phyloP scores from a whole-genome alignment of 176 grass and related monocot genomes.

The Oryza punctata region DNA sequence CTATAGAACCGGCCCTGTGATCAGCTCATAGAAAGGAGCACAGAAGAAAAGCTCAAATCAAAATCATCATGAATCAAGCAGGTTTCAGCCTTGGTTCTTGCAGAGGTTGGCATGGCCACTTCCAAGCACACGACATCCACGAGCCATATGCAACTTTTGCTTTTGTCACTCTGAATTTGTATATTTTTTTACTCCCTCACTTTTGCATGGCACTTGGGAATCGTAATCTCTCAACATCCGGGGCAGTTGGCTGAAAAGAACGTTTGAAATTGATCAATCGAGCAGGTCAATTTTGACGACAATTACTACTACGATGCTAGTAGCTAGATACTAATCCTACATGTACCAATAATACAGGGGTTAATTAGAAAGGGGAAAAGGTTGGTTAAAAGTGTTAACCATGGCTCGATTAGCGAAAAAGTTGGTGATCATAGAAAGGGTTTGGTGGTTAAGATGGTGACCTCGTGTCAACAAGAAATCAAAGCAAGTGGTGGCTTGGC shows the following conservation, averaged over 20 bases:
- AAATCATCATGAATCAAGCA: background rate
- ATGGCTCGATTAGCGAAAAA: background rate
- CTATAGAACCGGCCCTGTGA: too few relatives aligned
- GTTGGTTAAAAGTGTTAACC: constrained; percentile 9
- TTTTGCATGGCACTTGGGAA: background rate
- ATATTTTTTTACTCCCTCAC: background rate
- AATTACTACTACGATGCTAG: background rate
- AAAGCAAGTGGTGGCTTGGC: background rate
- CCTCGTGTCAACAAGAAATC: constrained; percentile 17
- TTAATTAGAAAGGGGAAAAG: background rate
- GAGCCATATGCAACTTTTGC: background rate
- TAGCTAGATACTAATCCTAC: background rate
- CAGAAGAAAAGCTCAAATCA: background rate
- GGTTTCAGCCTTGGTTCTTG: background rate
- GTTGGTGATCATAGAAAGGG: background rate
- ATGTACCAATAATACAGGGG: background rate
- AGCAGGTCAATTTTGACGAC: background rate
- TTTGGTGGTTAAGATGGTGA: constrained; percentile 30
- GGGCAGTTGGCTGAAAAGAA: constrained; percentile 33
- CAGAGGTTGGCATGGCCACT: background rate
- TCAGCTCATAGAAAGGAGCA: background rate
- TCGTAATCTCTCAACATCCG: background rate
- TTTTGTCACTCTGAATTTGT: background rate
- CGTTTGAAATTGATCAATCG: too few relatives aligned
- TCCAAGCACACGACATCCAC: constrained; percentile 33